Percentiles rank a stretch among this genome's conserved stretches.
Evolutionary conservation across 116 monocot species (phyloP).

Genomic region (Phalaenopsis hybrid): DNA sequence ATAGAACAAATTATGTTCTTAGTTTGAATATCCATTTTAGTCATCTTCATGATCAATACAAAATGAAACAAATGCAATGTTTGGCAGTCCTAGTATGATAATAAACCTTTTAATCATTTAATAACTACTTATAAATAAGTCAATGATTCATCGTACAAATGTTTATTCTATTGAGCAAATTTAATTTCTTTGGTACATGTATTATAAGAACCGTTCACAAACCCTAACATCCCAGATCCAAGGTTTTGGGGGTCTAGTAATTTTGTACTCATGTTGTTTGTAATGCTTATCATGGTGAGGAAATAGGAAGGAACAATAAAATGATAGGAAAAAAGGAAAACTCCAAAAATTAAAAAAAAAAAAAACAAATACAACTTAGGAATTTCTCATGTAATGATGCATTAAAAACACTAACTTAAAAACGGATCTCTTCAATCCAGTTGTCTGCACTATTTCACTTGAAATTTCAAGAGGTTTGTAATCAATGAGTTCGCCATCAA

Average conservation of each 20-base stretch:
- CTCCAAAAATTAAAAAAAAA: not conserved
- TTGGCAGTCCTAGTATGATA: not conserved
- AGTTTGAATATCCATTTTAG: not conserved
- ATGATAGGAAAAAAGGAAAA: not conserved
- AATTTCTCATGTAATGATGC: not conserved
- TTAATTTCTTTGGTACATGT: not conserved
- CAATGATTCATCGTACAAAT: not conserved
- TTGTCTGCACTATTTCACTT: slow-evolving; percentile 12
- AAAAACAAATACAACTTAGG: not conserved
- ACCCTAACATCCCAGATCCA: not conserved
- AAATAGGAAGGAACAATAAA: not conserved
- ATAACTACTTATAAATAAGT: not conserved
- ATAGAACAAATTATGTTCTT: not conserved
- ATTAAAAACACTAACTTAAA: slow-evolving; percentile 15
- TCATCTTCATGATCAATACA: not conserved
- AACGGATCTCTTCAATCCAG: slow-evolving; percentile 9
- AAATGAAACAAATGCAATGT: not conserved
- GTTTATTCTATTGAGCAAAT: not conserved
- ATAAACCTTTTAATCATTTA: not conserved
- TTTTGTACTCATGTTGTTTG: not conserved
- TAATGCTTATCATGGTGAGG: not conserved
- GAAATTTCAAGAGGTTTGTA: slow-evolving; percentile 19
- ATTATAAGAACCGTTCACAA: not conserved
- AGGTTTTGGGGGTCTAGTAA: not conserved
- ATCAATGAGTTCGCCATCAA: slow-evolving; percentile 22